Percentiles rank a stretch among this genome's conserved stretches.
These are phyloP conservation scores for Suillus cothurnatus DNA, from an alignment of 768 basidiomycete genomes.

Conservation along the genomic window DNA sequence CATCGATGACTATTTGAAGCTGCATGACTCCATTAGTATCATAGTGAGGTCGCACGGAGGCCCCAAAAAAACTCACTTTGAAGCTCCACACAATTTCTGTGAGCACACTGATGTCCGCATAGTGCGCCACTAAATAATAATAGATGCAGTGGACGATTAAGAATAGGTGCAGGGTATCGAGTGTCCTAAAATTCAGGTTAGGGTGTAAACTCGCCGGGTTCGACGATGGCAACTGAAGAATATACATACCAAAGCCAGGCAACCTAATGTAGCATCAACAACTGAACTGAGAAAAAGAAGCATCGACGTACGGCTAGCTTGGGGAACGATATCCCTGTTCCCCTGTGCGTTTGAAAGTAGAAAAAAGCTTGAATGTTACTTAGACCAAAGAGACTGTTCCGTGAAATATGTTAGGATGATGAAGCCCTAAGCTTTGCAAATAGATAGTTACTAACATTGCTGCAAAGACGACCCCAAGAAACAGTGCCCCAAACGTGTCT, in stretches of 20 bases:
- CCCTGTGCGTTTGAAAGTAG: slow-evolving; percentile 1
- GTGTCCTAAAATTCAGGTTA: not conserved
- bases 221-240: not conserved
- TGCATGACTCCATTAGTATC: not conserved
- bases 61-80: not conserved
- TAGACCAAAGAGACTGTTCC: slow-evolving; percentile 1
- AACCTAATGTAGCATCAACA: not conserved
- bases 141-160: slow-evolving; percentile 2
- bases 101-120: not conserved
- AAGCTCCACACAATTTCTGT: slow-evolving; percentile 8
- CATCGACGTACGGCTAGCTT: not conserved
- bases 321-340: not conserved
- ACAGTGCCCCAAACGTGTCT: slow-evolving; percentile 1
- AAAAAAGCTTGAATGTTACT: slow-evolving; percentile 3
- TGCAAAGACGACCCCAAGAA: not conserved
- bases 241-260: slow-evolving; percentile 1
- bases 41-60: not conserved
- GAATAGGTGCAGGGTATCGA: not conserved
- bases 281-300: not conserved
- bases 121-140: not conserved
- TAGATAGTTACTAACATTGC: not conserved
- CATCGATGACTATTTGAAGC: not conserved
- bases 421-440: no score
- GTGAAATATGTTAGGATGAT: not conserved
- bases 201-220: not conserved